These are phyloP conservation scores for Ophiorrhiza pumila DNA, from an alignment of 257 asterid genomes.

Conservation along the genomic window DNA sequence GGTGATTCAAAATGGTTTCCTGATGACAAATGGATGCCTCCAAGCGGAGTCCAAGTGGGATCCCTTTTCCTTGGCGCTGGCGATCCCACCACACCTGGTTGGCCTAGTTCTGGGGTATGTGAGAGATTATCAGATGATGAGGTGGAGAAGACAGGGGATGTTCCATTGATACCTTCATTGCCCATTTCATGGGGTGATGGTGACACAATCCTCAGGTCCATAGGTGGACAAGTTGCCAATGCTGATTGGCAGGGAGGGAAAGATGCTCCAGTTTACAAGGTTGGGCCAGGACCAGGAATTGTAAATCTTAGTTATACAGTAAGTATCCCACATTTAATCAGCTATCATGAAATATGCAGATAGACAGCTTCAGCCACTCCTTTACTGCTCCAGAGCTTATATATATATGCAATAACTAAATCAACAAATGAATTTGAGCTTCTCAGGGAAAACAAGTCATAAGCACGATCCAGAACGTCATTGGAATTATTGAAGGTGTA, in stretches of 20 bases:
- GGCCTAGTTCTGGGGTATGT: constrained; percentile 72
- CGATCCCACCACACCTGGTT: constrained; percentile 89
- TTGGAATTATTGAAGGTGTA: constrained; percentile 72
- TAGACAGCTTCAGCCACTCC: neutral
- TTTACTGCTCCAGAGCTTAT: neutral
- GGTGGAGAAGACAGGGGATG: constrained; percentile 56
- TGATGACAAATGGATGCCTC: constrained; percentile 82
- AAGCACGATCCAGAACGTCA: constrained; percentile 72
- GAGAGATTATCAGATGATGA: constrained; percentile 70
- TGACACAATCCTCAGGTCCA: constrained; percentile 49
- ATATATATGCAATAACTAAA: neutral
- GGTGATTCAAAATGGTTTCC: constrained; percentile 77
- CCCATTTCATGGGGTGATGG: constrained; percentile 82
- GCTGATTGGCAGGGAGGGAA: constrained; percentile 86
- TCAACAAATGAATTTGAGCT: constrained; percentile 9
- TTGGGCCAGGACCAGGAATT: constrained; percentile 82
- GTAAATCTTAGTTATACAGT: constrained; percentile 62
- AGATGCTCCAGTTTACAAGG: constrained; percentile 59
- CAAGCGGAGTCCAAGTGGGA: constrained; percentile 88
- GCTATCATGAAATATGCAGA: neutral
- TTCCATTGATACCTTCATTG: constrained; percentile 74
- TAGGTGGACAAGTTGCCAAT: constrained; percentile 60
- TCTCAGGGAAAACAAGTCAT: constrained; percentile 78
- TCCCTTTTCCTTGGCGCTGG: constrained; percentile 58
- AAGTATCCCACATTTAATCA: constrained; percentile 14